Percentiles rank a stretch among this genome's conserved stretches.
phyloP scores from a whole-genome alignment of 75 land plant species.

The Cryptomeria japonica region DNA sequence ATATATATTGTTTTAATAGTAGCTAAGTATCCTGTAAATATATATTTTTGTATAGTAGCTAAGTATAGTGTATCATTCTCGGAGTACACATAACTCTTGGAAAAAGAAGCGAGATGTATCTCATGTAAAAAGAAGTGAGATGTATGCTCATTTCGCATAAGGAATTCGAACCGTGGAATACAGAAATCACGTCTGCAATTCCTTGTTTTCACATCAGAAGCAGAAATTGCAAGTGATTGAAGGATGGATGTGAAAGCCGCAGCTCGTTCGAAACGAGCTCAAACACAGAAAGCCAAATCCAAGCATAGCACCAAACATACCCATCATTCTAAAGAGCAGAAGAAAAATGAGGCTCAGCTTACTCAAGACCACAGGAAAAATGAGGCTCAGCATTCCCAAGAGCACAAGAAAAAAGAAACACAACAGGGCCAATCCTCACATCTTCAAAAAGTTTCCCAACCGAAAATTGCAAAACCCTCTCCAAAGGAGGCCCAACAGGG shows the following conservation, averaged over 20 bases:
- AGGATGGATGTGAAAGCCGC: conserved; percentile 22
- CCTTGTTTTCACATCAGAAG: not conserved
- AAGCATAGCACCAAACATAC: not conserved
- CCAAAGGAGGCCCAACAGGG: not conserved
- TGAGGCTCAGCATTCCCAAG: not conserved
- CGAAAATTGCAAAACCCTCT: not conserved
- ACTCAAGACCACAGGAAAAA: not conserved
- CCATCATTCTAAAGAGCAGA: not conserved
- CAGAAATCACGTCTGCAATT: not conserved
- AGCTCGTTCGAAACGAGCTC: conserved; percentile 52
- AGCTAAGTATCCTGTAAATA: no score
- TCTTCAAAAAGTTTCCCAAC: not conserved
- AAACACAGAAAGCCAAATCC: conserved; percentile 23
- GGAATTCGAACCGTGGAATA: not conserved
- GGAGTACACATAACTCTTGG: no score
- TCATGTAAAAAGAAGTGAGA: not conserved
- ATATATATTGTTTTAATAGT: no score
- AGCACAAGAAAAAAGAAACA: conserved; percentile 20
- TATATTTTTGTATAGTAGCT: no score
- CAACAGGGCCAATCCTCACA: conserved; percentile 5
- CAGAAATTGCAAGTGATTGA: not conserved
- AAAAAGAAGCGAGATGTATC: not conserved
- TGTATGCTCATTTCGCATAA: no score
- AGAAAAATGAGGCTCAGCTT: conserved; percentile 14
- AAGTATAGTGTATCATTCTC: no score